Conservation (phyloP, 2,329 filamentous ascomycete species). For the Ceratocystis diversiconidia region DNA sequence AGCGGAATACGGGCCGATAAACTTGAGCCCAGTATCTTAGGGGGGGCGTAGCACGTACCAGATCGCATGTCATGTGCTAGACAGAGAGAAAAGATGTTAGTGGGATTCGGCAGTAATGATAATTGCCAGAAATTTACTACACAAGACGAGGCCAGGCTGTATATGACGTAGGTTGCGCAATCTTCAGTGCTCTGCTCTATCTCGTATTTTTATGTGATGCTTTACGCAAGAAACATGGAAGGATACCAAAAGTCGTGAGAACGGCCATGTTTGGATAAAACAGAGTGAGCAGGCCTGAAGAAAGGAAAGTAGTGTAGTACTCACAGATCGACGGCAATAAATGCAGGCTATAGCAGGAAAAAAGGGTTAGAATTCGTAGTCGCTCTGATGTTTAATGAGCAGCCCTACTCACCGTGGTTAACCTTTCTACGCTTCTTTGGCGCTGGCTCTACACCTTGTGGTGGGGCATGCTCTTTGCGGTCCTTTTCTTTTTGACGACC, state of each 20-base stretch:
- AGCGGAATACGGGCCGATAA: background rate
- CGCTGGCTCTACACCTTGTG: slow-evolving; percentile 10
- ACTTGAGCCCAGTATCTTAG: too few species aligned
- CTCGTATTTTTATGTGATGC: background rate
- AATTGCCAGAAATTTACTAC: background rate
- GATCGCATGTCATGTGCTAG: slow-evolving; percentile 84
- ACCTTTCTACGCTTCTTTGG: slow-evolving; percentile 80
- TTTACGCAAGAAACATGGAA: background rate
- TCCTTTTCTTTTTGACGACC: slow-evolving; percentile 8
- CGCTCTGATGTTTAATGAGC: slow-evolving; percentile 14
- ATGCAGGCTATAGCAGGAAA: slow-evolving; percentile 55
- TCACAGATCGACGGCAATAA: slow-evolving; percentile 82
- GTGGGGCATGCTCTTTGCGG: slow-evolving; percentile 8
- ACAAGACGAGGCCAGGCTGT: background rate
- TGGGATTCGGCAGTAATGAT: background rate
- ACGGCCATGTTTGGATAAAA: background rate
- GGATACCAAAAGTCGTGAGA: background rate
- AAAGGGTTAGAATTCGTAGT: slow-evolving; percentile 20
- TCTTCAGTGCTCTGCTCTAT: background rate
- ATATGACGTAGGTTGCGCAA: background rate
- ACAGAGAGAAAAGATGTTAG: slow-evolving; percentile 12
- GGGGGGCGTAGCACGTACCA: slow-evolving; percentile 43
- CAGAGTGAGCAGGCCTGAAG: background rate
- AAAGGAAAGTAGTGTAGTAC: slow-evolving; percentile 26
- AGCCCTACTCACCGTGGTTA: slow-evolving; percentile 56